Conservation (phyloP, 164 flowering plant species). For the Magnolia changhungtana region DNA sequence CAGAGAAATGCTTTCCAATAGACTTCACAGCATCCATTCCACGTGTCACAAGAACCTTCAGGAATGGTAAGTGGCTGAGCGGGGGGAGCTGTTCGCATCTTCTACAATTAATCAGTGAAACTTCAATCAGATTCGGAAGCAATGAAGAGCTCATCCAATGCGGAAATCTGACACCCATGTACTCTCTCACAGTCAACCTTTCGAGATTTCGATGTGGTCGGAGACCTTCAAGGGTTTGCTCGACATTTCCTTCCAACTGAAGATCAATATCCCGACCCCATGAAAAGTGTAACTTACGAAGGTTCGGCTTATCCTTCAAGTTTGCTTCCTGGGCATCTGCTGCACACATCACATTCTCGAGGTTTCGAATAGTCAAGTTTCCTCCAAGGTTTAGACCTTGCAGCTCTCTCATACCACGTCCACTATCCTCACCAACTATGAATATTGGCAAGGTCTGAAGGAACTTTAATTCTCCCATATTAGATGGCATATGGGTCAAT, state of each 20-base stretch:
- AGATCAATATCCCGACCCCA: not conserved
- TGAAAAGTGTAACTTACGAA: not conserved
- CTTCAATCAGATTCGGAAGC: conserved; percentile 6
- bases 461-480: not conserved
- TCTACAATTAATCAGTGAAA: conserved; percentile 6
- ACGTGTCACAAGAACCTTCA: not conserved
- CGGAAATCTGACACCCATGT: conserved; percentile 23
- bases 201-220: conserved; percentile 22
- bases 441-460: conserved; percentile 6
- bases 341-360: not conserved
- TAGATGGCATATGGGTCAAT: not conserved
- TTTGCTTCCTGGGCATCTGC: conserved; percentile 2
- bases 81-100: not conserved
- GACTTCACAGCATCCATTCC: not conserved
- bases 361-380: not conserved
- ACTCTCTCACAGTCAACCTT: conserved; percentile 13
- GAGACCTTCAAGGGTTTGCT: conserved; percentile 10
- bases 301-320: conserved; percentile 1
- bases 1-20: not conserved
- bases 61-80: not conserved
- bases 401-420: not conserved
- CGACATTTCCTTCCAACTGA: not conserved
- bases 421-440: not conserved
- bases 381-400: conserved; percentile 5
- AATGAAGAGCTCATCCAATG: conserved; percentile 12